Base-by-base conservation (phyloP, 75 land plant genomes). In the Ceratopteris richardii region DNA sequence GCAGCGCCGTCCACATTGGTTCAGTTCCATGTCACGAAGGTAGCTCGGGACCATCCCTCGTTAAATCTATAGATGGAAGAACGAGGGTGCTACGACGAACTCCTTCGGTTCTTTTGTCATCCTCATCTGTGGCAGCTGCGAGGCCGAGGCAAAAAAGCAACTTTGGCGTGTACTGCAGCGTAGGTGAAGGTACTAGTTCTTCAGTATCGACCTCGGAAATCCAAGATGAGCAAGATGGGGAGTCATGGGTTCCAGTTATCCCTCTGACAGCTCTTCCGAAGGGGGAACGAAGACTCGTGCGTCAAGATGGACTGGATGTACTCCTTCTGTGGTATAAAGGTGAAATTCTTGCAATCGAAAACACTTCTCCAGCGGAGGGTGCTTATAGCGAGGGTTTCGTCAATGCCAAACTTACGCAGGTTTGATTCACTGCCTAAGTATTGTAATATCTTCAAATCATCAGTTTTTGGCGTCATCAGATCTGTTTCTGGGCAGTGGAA, bases 371-470 rank as follows among this genome's bases (percentile, higher is more conserved):
- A 40, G 98, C 98, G 17, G 98, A 94, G 51, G 98, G 98, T 1
- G 98, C 98, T 18, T 94, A 94, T 63, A 72, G 67, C 53, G 98
- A 94, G 56, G 98, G 98, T 0, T 65, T 94, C 23, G 31, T 94
- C 67, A 90, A 94, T 71, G 98, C 98, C 17, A 87, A 80, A 57
- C 79, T 94, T 65, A 94, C 98, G 16, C 85, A 90, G 85, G 98
- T 88, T 28, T 20, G 33, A 33, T 28, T 30, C 23, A 58, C 39
- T 29, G 42, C 1, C 14, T 26, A 14, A n/a, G 20, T 50, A 33
- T 29, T 19, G 13, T 44, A 57, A 17, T 61, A 12, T 64, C 46
- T 43, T 25, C 57, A 1, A 50, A 40, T 67, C 20, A 4, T 33
- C 9, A 33, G 37, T 3, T 33, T 33, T 33, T 9, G 9, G 37